Conservation (phyloP, 768 basidiomycete genomes). For the Leccinum pellstonianum region DNA sequence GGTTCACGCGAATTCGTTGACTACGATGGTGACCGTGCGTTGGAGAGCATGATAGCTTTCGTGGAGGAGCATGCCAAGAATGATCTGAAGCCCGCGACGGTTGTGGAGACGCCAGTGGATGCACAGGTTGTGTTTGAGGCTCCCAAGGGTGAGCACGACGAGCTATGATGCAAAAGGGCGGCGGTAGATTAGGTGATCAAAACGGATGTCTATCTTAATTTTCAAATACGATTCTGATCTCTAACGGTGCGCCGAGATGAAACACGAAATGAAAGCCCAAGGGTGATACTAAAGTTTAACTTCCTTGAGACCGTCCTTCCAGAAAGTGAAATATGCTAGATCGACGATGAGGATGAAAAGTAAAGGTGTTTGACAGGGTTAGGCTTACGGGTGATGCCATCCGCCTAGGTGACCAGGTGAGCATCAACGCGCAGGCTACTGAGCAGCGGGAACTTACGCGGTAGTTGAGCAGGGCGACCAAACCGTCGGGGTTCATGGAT, state of each 20-base stretch:
- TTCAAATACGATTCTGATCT: conserved; percentile 17
- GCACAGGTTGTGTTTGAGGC: conserved; percentile 27
- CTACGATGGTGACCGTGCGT: conserved; percentile 88
- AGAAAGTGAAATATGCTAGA: conserved; percentile 87
- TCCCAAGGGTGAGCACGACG: conserved; percentile 28
- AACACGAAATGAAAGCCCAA: neutral
- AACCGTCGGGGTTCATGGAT: conserved; percentile 81
- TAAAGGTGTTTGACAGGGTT: neutral
- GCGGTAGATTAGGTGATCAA: conserved; percentile 19
- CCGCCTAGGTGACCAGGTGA: conserved; percentile 46
- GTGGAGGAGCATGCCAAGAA: conserved; percentile 82
- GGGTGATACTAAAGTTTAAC: conserved; percentile 55
- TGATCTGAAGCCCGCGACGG: conserved; percentile 46
- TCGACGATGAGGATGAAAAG: conserved; percentile 10
- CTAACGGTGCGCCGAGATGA: conserved; percentile 2
- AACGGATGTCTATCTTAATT: conserved; percentile 25
- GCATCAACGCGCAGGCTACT: neutral
- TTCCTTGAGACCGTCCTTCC: conserved; percentile 92
- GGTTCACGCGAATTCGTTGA: conserved; percentile 85
- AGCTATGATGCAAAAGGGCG: conserved; percentile 23
- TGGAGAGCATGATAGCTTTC: conserved; percentile 84
- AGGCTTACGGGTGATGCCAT: conserved; percentile 76
- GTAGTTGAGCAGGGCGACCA: conserved; percentile 95
- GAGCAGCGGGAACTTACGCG: conserved; percentile 47
- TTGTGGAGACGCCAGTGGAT: conserved; percentile 20